phyloP scores from a whole-genome alignment of 441 rosid species.

The Corymbia calophylla region DNA sequence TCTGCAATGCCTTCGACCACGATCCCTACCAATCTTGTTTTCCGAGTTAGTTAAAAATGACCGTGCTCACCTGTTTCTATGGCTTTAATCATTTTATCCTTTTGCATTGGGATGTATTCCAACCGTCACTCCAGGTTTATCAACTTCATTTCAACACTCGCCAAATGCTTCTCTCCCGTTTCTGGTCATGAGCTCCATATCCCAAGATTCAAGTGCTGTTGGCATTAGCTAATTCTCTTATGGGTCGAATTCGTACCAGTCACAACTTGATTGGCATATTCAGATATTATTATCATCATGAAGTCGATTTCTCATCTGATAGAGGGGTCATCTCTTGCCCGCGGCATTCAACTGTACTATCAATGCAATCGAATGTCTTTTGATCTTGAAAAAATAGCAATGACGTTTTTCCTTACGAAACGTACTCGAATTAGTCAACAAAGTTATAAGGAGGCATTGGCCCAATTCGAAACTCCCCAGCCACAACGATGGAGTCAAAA shows the following conservation, averaged over 20 bases:
- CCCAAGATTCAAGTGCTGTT: not conserved
- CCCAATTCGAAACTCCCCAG: not conserved
- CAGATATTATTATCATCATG: not conserved
- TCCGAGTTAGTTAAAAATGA: not conserved
- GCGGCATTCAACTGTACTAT: not conserved
- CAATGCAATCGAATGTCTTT: not conserved
- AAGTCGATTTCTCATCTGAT: not conserved
- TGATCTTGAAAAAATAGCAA: not conserved
- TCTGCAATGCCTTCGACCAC: not conserved
- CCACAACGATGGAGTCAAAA: not conserved
- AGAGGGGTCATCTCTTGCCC: not conserved
- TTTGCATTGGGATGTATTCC: too few relatives aligned
- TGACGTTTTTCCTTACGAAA: not conserved
- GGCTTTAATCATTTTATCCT: too few relatives aligned
- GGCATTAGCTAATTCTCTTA: not conserved
- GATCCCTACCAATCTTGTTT: not conserved
- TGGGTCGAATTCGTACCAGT: not conserved
- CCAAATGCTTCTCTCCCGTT: not conserved
- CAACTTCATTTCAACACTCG: too few relatives aligned
- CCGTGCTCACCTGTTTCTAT: not conserved
- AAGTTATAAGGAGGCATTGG: not conserved
- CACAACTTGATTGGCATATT: not conserved
- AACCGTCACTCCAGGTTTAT: too few relatives aligned
- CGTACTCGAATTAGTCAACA: not conserved
- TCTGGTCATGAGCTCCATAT: not conserved